Evolutionary conservation across 176 grass and related monocot species (phyloP).

Genomic region (Carex kokanica): DNA sequence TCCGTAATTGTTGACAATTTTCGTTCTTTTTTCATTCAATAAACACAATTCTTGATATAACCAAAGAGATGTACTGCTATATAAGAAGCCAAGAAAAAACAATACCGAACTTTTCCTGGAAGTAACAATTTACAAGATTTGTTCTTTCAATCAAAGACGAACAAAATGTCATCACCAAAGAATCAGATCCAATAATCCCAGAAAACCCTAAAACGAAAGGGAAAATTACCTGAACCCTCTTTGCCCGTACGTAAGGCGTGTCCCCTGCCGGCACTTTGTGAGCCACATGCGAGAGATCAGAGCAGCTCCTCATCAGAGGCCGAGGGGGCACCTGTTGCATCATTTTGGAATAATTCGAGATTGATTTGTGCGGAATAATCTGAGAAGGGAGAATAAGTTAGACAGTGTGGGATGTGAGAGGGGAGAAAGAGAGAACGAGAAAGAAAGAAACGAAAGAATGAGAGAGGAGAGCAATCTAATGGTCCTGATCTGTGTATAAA

Average conservation of each 20-base stretch:
- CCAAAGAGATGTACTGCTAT: background rate
- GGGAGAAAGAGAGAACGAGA: background rate
- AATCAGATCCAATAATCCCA: background rate
- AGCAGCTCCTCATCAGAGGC: constrained; percentile 37
- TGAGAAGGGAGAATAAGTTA: background rate
- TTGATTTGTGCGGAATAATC: constrained; percentile 3
- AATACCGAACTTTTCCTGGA: background rate
- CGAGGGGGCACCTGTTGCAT: constrained; percentile 19
- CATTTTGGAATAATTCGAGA: background rate
- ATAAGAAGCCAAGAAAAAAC: background rate
- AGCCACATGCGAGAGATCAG: constrained; percentile 72
- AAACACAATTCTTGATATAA: background rate
- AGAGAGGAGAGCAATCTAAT: constrained; percentile 34
- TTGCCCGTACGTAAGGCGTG: constrained; percentile 85
- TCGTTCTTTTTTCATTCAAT: background rate
- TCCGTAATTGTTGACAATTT: background rate
- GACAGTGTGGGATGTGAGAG: constrained; percentile 7
- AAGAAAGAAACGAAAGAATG: background rate
- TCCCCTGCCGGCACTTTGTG: constrained; percentile 95
- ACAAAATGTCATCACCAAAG: background rate
- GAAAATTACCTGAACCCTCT: constrained; percentile 70
- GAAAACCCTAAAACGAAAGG: background rate
- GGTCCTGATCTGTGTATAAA: constrained; percentile 5
- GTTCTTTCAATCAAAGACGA: background rate
- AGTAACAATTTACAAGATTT: constrained; percentile 7